Evolutionary conservation across 2,329 filamentous ascomycete species (phyloP).

Genomic region (Clonostachys byssicola): DNA sequence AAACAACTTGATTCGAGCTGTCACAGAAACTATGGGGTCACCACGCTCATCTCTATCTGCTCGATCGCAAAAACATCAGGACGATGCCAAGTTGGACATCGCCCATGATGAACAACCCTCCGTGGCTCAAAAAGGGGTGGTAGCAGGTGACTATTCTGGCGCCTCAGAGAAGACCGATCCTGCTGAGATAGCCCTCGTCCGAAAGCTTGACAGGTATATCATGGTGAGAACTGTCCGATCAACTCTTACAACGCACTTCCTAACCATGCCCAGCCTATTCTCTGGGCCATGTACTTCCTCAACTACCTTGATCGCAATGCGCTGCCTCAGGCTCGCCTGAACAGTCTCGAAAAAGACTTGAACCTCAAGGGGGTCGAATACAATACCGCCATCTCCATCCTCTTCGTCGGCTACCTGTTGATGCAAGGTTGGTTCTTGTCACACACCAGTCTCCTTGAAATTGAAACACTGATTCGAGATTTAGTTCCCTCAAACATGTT

Average conservation of each 20-base stretch:
- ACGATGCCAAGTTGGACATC: too few species aligned
- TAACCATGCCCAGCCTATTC: slow-evolving; percentile 17
- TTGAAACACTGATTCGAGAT: slow-evolving; percentile 47
- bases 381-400: slow-evolving; percentile 35
- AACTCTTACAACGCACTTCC: background rate
- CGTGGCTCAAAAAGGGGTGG: too few species aligned
- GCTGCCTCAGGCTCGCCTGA: slow-evolving; percentile 19
- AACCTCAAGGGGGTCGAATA: slow-evolving; percentile 17
- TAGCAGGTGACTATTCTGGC: slow-evolving; percentile 15
- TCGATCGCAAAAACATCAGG: too few species aligned
- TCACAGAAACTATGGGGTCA: too few species aligned
- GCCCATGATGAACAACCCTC: too few species aligned
- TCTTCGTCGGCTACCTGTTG: slow-evolving; percentile 28
- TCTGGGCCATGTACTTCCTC: slow-evolving; percentile 13
- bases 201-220: slow-evolving; percentile 14
- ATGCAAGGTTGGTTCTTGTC: slow-evolving; percentile 20
- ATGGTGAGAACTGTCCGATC: slow-evolving; percentile 8
- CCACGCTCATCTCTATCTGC: too few species aligned
- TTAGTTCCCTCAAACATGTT: slow-evolving; percentile 59
- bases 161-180: slow-evolving; percentile 15
- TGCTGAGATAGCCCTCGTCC: slow-evolving; percentile 12
- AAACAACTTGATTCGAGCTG: too few species aligned
- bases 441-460: slow-evolving; percentile 30
- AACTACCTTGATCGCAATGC: slow-evolving; percentile 20
- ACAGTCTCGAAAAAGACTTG: slow-evolving; percentile 17